Evolutionary conservation across 345 rosid species (phyloP), one percentile per base, ranked within the genome.

Genomic region (Turnera subulata): DNA sequence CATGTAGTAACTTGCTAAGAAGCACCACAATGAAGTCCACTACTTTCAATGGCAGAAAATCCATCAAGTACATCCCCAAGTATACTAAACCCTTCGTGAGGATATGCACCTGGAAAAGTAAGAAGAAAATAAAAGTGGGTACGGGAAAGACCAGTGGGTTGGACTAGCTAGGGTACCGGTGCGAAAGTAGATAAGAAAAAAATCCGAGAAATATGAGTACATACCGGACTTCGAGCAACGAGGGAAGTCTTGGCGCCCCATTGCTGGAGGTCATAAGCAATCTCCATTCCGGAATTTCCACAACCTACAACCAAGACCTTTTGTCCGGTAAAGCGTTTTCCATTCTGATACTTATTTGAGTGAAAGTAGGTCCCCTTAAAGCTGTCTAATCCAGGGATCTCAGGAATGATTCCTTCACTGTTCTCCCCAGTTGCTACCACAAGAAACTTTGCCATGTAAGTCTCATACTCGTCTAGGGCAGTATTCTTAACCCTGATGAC

Each of bases 241-340:
- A 63, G 25, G 6, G 55, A 51, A 16, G 58, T 24, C n/a, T 5
- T 18, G 13, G 44, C 73, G 1, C 53, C 50, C 1, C n/a, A 51
- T 1, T 46, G 51, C 1, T 26, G 11, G 15, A 69, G 39, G 11
- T 69, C 73, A 33, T 29, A 66, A 5, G 63, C 53, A 33, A 71
- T 61, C 2, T 71, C 76, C 76, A 71, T 50, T 5, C 76, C 76
- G 0, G 76, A 71, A 56, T 71, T 71, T 1, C 76, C 72, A 46
- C 46, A 37, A 5, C 76, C 76, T 10, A 71, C 71, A 6, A 66
- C 67, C 54, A 66, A 39, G 21, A 66, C 72, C 37, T 56, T 25
- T 35, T 66, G 61, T 1, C 51, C 64, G 0, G 4, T 2, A 20
- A 35, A 65, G 6, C 2, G 23, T 18, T 20, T 46, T 4, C 67